Evolutionary conservation across 495 filamentous ascomycete species (phyloP), one percentile per base, ranked within the genome.

Genomic region (Lasiosphaeria ovina): DNA sequence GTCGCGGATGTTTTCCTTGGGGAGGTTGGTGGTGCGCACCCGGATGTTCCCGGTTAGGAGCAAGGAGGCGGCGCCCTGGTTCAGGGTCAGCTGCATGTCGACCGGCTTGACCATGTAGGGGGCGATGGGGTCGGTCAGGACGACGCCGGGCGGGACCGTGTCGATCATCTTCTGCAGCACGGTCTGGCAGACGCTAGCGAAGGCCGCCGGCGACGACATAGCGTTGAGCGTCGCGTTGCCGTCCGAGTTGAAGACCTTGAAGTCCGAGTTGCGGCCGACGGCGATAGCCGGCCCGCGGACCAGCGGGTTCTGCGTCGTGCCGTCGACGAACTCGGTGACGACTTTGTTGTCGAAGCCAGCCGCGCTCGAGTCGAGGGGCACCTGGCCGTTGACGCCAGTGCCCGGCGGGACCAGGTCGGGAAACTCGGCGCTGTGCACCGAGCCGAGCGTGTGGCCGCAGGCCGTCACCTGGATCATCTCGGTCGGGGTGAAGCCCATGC

Each of bases 151-250:
- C 3, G 85, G 84, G 0, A 87, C 83, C 3, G 76, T 74, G n/a
- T 88, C 83, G 51, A 88, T 83, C 82, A 88, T 79, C 60, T 79
- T 80, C 61, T 82, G 79, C 14, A 87, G 74, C 49, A 85, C 73
- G 4, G 66, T 70, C 59, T 72, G 66, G 67, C 85, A 88, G 35
- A 76, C 70, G 40, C 56, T 67, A 17, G 68, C 71, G 66, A 77
- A 87, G 55, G 68, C 75, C 48, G 62, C 59, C 0, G 76, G 68
- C 24, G 76, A 67, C 0, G 75, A 61, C 77, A 88, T 66, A 3
- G 74, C 68, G 1, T 66, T 68, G 57, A 88, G 74, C 9, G 85
- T 87, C 3, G 62, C 76, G 66, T 87, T 87, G 0, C 66, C 65
- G 67, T 88, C 85, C 16, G 75, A 74, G 56, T 69, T 81, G 70